Evolutionary conservation across 1,284 basidiomycete genomes (phyloP), one percentile per base, ranked within the genome.

Genomic region (Ustilago xerochloae): DNA sequence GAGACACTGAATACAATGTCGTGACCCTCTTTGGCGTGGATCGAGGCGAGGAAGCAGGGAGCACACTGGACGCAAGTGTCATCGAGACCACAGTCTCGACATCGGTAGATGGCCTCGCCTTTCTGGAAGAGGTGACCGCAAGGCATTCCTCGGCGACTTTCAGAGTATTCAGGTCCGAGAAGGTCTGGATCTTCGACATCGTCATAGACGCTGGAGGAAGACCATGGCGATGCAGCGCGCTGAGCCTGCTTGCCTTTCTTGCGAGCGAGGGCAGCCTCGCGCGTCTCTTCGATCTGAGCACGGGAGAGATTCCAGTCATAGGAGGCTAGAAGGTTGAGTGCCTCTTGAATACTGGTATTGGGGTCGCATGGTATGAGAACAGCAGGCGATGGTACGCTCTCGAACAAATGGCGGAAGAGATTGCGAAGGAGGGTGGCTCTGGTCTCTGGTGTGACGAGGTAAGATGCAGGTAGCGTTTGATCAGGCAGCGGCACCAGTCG

Each of bases 41-140:
- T 79, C 6, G 79, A 80, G 32, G 79, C 68, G 20, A 79, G 73
- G 52, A 81, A 84, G 69, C 82, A 84, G 22, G 79, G 79, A 1
- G 78, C 79, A 49, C 82, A 84, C 36, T 81, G 79, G 0, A 84
- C 82, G 61, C 81, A 83, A 3, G 81, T 84, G 48, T 84, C 82
- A 49, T 84, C 82, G 16, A 79, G 75, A 18, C 75, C 81, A 61
- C 82, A 84, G 59, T 84, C 81, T 29, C 69, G 60, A 55, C 84
- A 85, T 41, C 84, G 81, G 59, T 84, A 85, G 57, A 85, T 79
- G 28, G 83, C 81, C 60, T 85, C 84, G 35, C 84, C 84, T 50
- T 83, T 82, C 45, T 78, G 70, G 67, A 85, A 85, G 33, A 84
- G 79, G 53, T 85, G 83, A 1, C 84, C 84, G 52, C 82, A 84